phyloP scores from a whole-genome alignment of 75 land plant genomes.

The Pinus tabuliformis region DNA sequence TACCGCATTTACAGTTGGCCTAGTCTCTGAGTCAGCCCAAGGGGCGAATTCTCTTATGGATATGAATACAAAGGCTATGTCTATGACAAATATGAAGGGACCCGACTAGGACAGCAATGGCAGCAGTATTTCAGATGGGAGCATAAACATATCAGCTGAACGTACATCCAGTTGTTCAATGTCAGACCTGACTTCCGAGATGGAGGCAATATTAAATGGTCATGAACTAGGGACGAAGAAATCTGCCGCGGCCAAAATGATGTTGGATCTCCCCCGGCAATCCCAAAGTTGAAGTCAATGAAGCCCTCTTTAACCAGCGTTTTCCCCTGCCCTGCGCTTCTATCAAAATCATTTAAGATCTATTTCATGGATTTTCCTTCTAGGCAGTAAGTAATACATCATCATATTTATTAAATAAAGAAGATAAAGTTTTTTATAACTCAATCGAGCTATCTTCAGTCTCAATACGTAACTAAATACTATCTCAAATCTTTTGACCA shows the following conservation, averaged over 20 bases:
- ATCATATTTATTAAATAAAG: no score
- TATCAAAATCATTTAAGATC: no score
- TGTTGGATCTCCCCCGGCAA: neutral
- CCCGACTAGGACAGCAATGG: neutral
- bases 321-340: no score
- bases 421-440: no score
- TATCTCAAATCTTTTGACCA: no score
- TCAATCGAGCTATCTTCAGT: no score
- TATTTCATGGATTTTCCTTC: no score
- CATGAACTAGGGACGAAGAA: neutral
- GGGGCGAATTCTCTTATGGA: no score
- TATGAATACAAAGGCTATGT: neutral
- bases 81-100: neutral
- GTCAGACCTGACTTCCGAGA: neutral
- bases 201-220: neutral
- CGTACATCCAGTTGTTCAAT: neutral
- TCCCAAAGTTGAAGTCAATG: no score
- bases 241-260: neutral
- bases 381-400: no score
- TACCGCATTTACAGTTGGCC: no score
- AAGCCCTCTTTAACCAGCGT: neutral
- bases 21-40: neutral
- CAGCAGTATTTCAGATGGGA: conserved; percentile 7
- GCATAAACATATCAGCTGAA: neutral
- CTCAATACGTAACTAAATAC: no score